phyloP scores from a whole-genome alignment of 139 green algal species.

The Chlorella ohadii region DNA sequence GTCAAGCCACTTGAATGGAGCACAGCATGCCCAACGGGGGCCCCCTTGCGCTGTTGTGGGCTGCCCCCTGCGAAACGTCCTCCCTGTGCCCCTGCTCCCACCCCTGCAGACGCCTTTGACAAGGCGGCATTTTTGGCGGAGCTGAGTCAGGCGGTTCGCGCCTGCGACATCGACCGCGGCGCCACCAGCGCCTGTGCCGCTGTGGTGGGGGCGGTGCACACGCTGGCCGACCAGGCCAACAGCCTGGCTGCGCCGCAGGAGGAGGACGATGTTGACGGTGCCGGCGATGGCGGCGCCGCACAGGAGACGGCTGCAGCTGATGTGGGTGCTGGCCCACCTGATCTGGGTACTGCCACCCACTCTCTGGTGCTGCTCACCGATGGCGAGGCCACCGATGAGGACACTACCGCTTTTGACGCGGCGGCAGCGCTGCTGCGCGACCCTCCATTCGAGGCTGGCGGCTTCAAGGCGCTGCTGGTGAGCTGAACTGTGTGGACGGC shows the following conservation, averaged over 20 bases:
- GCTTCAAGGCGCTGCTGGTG: constrained; percentile 3
- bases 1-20: not conserved
- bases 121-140: not conserved
- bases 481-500: not conserved
- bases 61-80: too few species aligned
- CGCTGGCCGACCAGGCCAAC: not conserved
- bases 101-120: constrained; percentile 3
- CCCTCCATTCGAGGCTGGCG: not conserved
- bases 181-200: not conserved
- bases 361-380: constrained; percentile 8
- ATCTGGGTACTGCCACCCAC: not conserved
- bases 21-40: too few species aligned
- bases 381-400: not conserved
- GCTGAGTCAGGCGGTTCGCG: not conserved
- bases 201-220: not conserved
- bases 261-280: too few species aligned
- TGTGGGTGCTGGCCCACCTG: not conserved
- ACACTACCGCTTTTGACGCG: not conserved
- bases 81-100: not conserved
- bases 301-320: not conserved
- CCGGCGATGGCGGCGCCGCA: too few species aligned
- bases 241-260: not conserved
- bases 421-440: not conserved
- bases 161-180: not conserved
- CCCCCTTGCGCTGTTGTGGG: not conserved